Percentiles rank a stretch among this genome's conserved stretches.
Evolutionary conservation across 495 filamentous ascomycete species (phyloP).

Genomic region (Xylaria castorea): DNA sequence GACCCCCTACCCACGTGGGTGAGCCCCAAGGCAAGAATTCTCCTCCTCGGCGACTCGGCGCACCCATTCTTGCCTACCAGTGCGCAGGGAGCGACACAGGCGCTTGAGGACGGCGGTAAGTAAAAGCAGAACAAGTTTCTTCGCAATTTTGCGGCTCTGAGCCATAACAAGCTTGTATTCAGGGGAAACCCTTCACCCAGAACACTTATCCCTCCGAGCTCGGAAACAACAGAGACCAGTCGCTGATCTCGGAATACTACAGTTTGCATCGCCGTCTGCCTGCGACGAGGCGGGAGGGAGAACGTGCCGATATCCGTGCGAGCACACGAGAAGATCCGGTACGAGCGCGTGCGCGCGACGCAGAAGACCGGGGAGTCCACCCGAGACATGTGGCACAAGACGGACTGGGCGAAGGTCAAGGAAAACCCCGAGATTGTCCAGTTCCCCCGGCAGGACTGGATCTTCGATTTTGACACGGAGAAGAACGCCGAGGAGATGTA

Average conservation of each 20-base stretch:
- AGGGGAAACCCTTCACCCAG: neutral
- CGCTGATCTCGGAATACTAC: neutral
- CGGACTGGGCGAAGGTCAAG: slow-evolving; percentile 60
- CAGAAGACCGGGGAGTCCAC: slow-evolving; percentile 63
- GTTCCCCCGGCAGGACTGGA: slow-evolving; percentile 63
- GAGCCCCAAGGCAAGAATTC: slow-evolving; percentile 61
- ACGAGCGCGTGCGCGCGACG: slow-evolving; percentile 53
- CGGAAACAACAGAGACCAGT: neutral
- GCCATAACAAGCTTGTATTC: neutral
- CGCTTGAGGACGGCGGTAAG: slow-evolving; percentile 63
- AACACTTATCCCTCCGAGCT: neutral
- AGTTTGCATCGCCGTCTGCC: slow-evolving; percentile 64
- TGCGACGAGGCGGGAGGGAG: slow-evolving; percentile 60
- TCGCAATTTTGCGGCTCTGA: neutral
- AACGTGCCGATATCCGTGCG: slow-evolving; percentile 54
- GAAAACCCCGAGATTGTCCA: slow-evolving; percentile 59
- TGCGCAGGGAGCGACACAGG: slow-evolving; percentile 69
- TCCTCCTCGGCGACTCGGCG: slow-evolving; percentile 66
- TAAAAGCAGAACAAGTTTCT: neutral
- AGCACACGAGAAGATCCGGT: slow-evolving; percentile 58
- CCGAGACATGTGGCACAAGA: slow-evolving; percentile 63
- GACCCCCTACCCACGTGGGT: slow-evolving; percentile 70
- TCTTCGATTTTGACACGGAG: slow-evolving; percentile 62
- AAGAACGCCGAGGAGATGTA: slow-evolving; percentile 61
- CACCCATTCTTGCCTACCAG: slow-evolving; percentile 70